Percentiles rank a stretch among this genome's conserved stretches.
These are phyloP conservation scores for Exophiala xenobiotica DNA, from an alignment of 2,329 filamentous ascomycete genomes.

Conservation along the genomic window DNA sequence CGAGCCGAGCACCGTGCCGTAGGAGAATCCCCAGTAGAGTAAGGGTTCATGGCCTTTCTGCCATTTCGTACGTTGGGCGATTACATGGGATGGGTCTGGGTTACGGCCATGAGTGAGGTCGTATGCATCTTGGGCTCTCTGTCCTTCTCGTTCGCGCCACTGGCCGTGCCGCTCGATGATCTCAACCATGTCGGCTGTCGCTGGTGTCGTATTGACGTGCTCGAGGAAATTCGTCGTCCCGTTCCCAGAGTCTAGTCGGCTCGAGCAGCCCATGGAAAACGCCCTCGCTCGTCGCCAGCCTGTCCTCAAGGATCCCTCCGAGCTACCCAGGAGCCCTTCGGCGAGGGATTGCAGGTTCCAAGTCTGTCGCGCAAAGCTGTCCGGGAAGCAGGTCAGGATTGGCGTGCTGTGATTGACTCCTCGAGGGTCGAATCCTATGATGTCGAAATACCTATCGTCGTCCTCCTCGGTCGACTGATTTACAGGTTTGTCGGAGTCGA, in stretches of 20 bases:
- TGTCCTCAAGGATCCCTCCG: constrained; percentile 9
- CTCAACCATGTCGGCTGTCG: constrained; percentile 38
- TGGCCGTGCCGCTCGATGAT: constrained; percentile 36
- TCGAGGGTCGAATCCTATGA: constrained; percentile 44
- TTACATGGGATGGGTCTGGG: constrained; percentile 33
- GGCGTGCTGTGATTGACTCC: constrained; percentile 39
- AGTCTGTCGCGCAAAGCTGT: constrained; percentile 11
- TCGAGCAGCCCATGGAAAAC: constrained; percentile 12
- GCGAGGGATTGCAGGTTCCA: constrained; percentile 17
- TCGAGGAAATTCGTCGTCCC: constrained; percentile 26
- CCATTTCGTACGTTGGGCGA: constrained; percentile 44
- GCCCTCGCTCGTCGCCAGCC: constrained; percentile 15
- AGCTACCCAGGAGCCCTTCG: constrained; percentile 16
- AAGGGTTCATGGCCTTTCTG: constrained; percentile 45
- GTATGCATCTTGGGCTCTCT: constrained; percentile 42
- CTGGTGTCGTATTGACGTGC: constrained; percentile 34
- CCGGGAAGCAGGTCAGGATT: constrained; percentile 29
- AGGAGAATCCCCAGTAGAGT: constrained; percentile 19
- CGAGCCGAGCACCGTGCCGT: constrained; percentile 14
- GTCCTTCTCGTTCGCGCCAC: constrained; percentile 42
- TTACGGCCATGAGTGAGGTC: constrained; percentile 50
- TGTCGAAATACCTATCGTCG: constrained; percentile 41
- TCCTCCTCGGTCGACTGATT: constrained; percentile 21
- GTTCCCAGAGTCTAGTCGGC: constrained; percentile 5
- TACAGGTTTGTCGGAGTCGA: constrained; percentile 25